These are phyloP conservation scores for Cucumis melo DNA, from an alignment of 306 rosid genomes.

Conservation along the genomic window DNA sequence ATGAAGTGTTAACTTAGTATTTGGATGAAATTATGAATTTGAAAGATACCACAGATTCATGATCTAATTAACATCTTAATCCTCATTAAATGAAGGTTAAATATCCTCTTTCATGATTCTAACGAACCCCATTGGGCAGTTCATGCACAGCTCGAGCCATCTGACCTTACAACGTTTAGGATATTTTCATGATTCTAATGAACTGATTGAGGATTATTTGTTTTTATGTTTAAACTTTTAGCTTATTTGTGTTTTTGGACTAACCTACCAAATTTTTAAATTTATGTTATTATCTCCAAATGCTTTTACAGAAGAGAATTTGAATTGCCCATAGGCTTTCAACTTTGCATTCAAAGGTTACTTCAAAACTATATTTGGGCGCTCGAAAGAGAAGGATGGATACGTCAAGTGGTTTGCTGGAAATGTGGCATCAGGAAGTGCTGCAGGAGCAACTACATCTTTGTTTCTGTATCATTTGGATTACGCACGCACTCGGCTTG, in stretches of 20 bases:
- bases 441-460: slow-evolving; percentile 91
- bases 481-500: slow-evolving; percentile 82
- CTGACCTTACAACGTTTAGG: no score
- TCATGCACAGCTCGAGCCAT: no score
- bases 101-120: no score
- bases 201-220: background rate
- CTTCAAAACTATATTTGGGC: slow-evolving; percentile 78
- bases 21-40: background rate
- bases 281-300: slow-evolving; percentile 21
- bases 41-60: background rate
- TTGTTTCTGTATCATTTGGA: slow-evolving; percentile 83
- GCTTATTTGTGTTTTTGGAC: background rate
- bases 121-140: no score
- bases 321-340: slow-evolving; percentile 89
- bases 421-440: slow-evolving; percentile 98
- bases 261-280: slow-evolving; percentile 1
- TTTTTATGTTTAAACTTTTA: background rate
- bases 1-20: background rate
- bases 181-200: background rate
- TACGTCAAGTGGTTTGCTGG: slow-evolving; percentile 86
- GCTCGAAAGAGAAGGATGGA: slow-evolving; percentile 84
- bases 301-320: slow-evolving; percentile 43
- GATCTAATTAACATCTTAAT: background rate
- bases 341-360: slow-evolving; percentile 99
- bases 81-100: background rate